A percentile compares a stretch with the other conserved stretches of the same genome.
phyloP scores from a whole-genome alignment of 805 yeast species.

The Candida hungchunana region DNA sequence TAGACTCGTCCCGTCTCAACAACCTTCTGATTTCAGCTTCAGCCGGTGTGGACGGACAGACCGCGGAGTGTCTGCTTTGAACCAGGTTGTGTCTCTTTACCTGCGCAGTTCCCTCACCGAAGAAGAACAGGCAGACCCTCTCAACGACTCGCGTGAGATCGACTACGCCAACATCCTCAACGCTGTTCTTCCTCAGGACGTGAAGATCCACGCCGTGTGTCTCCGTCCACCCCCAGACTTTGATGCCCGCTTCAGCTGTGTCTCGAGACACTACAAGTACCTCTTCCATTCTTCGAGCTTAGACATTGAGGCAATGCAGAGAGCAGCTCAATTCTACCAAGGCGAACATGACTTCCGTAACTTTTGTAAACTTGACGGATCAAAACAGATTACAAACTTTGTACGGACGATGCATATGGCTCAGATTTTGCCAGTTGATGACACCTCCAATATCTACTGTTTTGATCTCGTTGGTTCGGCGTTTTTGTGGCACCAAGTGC shows the following conservation, averaged over 20 bases:
- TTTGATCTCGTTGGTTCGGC: constrained; percentile 85
- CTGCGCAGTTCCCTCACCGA: constrained; percentile 64
- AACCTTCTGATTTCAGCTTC: constrained; percentile 62
- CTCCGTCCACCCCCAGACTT: constrained; percentile 78
- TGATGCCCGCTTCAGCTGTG: constrained; percentile 91
- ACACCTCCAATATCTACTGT: constrained; percentile 49
- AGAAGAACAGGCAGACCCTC: constrained; percentile 58
- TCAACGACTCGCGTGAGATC: constrained; percentile 61
- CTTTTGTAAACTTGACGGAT: constrained; percentile 91
- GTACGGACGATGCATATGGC: constrained; percentile 57
- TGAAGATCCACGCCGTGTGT: constrained; percentile 76
- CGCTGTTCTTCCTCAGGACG: constrained; percentile 73
- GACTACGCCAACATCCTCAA: constrained; percentile 76
- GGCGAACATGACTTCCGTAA: constrained; percentile 92
- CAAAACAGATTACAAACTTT: constrained; percentile 84
- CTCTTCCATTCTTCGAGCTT: constrained; percentile 54
- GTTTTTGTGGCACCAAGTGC: constrained; percentile 95
- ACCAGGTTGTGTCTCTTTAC: constrained; percentile 80
- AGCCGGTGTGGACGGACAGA: constrained; percentile 95
- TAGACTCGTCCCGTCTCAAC: constrained; percentile 55
- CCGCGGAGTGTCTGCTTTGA: constrained; percentile 95
- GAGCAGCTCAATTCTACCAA: constrained; percentile 56
- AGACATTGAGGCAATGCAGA: constrained; percentile 61
- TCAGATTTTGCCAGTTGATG: constrained; percentile 35
- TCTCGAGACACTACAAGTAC: constrained; percentile 81